Evolutionary conservation across 805 yeast genomes (phyloP).

Genomic region (Schwanniomyces sp.): DNA sequence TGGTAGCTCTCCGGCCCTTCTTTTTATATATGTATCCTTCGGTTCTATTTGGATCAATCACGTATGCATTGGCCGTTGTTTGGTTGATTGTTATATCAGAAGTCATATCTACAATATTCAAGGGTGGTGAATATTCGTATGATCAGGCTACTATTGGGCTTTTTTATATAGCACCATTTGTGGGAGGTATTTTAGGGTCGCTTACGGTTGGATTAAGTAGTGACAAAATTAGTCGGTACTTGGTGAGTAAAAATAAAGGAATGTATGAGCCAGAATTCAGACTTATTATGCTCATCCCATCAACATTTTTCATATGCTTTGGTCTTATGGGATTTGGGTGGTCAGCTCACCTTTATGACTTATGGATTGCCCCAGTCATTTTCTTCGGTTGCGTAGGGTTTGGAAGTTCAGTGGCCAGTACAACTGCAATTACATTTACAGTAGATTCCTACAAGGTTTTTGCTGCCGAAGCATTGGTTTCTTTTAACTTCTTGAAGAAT

Average conservation of each 20-base stretch:
- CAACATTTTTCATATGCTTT: slow-evolving; percentile 41
- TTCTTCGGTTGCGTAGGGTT: slow-evolving; percentile 57
- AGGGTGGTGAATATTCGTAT: slow-evolving; percentile 44
- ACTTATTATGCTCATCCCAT: slow-evolving; percentile 51
- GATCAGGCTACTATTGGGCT: slow-evolving; percentile 49
- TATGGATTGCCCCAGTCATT: slow-evolving; percentile 58
- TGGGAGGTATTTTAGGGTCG: slow-evolving; percentile 60
- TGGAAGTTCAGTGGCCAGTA: slow-evolving; percentile 61
- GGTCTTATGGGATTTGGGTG: slow-evolving; percentile 68
- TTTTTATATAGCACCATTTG: slow-evolving; percentile 54
- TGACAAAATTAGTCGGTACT: slow-evolving; percentile 45
- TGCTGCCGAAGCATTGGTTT: slow-evolving; percentile 59
- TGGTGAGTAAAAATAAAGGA: slow-evolving; percentile 50
- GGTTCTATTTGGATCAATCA: slow-evolving; percentile 49
- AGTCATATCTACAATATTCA: slow-evolving; percentile 51
- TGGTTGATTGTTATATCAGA: slow-evolving; percentile 66
- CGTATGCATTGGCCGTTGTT: slow-evolving; percentile 58
- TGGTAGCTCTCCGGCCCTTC: slow-evolving; percentile 56
- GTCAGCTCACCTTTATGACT: slow-evolving; percentile 46
- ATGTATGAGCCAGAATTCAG: slow-evolving; percentile 65
- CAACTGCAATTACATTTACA: slow-evolving; percentile 59
- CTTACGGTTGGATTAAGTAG: slow-evolving; percentile 50
- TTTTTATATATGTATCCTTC: slow-evolving; percentile 51
- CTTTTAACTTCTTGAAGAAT: slow-evolving; percentile 55
- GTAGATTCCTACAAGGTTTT: slow-evolving; percentile 57